A percentile compares a stretch with the other conserved stretches of the same genome.
Conservation (phyloP, 2,329 filamentous ascomycete species). For the Monilinia polystroma region DNA sequence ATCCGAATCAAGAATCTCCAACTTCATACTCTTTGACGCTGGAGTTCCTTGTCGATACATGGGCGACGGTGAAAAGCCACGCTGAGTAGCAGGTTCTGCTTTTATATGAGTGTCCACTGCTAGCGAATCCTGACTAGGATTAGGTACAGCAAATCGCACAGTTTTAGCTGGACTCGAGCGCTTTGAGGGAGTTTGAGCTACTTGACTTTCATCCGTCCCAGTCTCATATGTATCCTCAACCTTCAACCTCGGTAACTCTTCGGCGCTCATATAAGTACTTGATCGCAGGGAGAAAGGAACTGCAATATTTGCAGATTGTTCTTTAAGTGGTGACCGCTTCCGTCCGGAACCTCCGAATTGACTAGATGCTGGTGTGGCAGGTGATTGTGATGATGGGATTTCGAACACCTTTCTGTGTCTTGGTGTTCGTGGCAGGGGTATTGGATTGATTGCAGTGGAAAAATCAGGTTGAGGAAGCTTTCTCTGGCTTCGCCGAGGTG, state of each 20-base stretch:
- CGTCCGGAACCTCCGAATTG: constrained; percentile 27
- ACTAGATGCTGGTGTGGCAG: constrained; percentile 36
- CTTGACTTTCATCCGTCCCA: constrained; percentile 29
- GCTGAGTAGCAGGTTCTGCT: neutral
- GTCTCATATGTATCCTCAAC: constrained; percentile 36
- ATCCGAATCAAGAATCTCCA: constrained; percentile 38
- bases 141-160: constrained; percentile 35
- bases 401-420: constrained; percentile 29
- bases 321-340: constrained; percentile 29
- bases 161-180: constrained; percentile 35
- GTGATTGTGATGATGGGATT: constrained; percentile 41
- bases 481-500: constrained; percentile 17
- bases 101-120: constrained; percentile 20
- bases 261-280: constrained; percentile 24
- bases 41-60: neutral
- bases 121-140: constrained; percentile 20
- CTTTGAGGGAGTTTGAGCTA: constrained; percentile 30
- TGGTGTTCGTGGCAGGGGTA: constrained; percentile 37
- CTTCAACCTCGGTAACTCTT: constrained; percentile 31
- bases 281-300: constrained; percentile 31
- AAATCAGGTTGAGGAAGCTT: neutral
- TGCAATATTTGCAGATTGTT: constrained; percentile 33
- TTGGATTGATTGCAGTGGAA: constrained; percentile 22
- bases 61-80: neutral
- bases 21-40: constrained; percentile 22